Evolutionary conservation across 768 basidiomycete species (phyloP).

Genomic region (Xanthoconium purpureum): DNA sequence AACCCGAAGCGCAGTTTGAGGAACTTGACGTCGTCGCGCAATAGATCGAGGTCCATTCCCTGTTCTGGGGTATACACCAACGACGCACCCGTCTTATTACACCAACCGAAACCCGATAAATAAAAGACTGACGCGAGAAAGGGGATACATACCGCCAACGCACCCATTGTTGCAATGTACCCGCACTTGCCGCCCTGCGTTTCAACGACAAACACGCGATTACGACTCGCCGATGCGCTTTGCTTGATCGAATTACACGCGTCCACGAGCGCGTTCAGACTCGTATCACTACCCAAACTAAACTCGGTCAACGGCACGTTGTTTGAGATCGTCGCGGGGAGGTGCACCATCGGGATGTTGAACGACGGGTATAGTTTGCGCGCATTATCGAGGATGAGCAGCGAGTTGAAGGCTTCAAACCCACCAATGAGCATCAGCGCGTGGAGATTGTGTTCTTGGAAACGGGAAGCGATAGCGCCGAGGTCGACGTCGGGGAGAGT

Average conservation of each 20-base stretch:
- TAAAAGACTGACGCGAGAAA: not conserved
- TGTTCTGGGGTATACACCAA: slow-evolving; percentile 92
- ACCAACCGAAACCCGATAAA: not conserved
- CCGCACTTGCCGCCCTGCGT: slow-evolving; percentile 97
- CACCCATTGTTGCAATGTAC: slow-evolving; percentile 93
- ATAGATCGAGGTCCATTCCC: slow-evolving; percentile 79
- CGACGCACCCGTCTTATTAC: slow-evolving; percentile 76
- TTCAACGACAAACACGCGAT: slow-evolving; percentile 96
- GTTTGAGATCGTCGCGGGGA: slow-evolving; percentile 97
- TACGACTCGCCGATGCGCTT: slow-evolving; percentile 92
- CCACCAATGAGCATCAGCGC: slow-evolving; percentile 89
- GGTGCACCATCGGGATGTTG: slow-evolving; percentile 92
- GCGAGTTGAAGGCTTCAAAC: slow-evolving; percentile 87
- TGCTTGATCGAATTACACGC: slow-evolving; percentile 99
- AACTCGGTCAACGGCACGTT: slow-evolving; percentile 98
- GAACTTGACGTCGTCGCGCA: slow-evolving; percentile 84
- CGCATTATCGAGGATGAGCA: slow-evolving; percentile 76
- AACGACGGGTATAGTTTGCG: slow-evolving; percentile 84
- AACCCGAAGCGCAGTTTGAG: slow-evolving; percentile 80
- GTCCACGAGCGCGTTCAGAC: slow-evolving; percentile 93
- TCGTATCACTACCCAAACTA: slow-evolving; percentile 95
- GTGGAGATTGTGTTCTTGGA: slow-evolving; percentile 81
- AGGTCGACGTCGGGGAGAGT: slow-evolving; percentile 82
- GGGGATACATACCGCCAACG: slow-evolving; percentile 72
- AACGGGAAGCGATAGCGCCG: slow-evolving; percentile 84